Base-by-base conservation (phyloP, 2,329 filamentous ascomycete genomes). In the Paradendryphiella salina region DNA sequence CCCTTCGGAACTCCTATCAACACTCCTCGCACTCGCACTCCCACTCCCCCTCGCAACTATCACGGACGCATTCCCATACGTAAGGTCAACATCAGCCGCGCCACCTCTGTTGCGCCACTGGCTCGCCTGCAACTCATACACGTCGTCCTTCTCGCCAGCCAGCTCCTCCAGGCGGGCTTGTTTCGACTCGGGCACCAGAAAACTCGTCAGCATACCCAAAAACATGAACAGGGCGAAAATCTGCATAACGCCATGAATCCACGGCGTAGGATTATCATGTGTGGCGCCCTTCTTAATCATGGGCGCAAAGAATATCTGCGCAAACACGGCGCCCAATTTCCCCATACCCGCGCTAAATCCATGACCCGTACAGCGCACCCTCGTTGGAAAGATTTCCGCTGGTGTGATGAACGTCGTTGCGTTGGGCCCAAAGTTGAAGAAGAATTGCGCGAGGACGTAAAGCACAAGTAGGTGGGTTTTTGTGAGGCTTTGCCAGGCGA, bases 171-270 rank as follows among this genome's bases (percentile, higher is more conserved):
- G 76, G 0, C 88, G 90, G 69, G 84, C 79, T 1, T 86, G 81
- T 75, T 87, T 90, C 0, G 86, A 91, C 74, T 91, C 89, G 0
- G 88, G 88, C 17, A 92, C 85, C n/a, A 93, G 74, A 3, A 91
- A 75, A 1, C 85, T 85, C 2, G 84, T 83, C 38, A 89, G 73
- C 38, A 83, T 81, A 29, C 89, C 89, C 43, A 82, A 80, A 5
- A 92, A 78, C 89, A 91, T 92, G 77, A 93, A 91, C 8, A 90
- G 77, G 0, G 87, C 87, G 71, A 89, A 91, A 31, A 91, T 87
- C 69, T 90, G 80, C 77, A 93, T 85, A 31, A 92, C 81, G 49
- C 87, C 84, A 69, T 88, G 81, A 46, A 92, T 79, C 81, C 86
- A 88, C 1, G 86, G 87, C 1, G 72, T 77, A 0, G 80, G 80